Evolutionary conservation across 305 asterid species (phyloP), one percentile per base, ranked within the genome.

Genomic region (Fraxinus xanthoxyloides): DNA sequence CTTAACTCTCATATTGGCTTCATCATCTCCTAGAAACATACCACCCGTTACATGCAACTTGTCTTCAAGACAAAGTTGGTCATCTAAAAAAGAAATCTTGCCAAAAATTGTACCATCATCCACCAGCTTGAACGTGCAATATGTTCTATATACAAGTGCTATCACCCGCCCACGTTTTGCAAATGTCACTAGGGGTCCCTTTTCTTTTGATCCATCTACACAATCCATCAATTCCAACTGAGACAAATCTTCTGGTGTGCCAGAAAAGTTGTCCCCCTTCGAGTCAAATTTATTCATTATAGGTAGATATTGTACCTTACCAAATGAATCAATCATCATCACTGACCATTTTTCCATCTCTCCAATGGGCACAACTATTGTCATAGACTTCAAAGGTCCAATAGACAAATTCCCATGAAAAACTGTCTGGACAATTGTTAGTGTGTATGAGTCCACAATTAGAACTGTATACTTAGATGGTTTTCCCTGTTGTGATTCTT

Each of bases 381-480:
- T 84, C 89, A 90, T 92, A 75, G 93, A 94, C 87, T 91, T 92
- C 91, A 94, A 92, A 40, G 95, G 93, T 79, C 98, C 97, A 82
- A 93, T 85, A 69, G 91, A 85, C 73, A 92, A 84, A 87, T 84
- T 88, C 74, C 97, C 99, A 86, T 92, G 97, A 89, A 92, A 90
- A 81, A 96, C 90, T 63, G 98, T 94, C 84, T 91, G 98, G 84
- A 96, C 97, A 81, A 92, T 89, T 56, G 90, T 86, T 82, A 96
- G 98, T 17, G 95, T 89, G 87, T 81, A 91, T 0, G 97, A 88
- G 87, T 96, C 99, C 59, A 94, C 88, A 21, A 96, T 89, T 59
- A 92, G 81, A 79, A 94, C 90, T 38, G 96, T 85, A 90, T 91
- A 90, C 86, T 87, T 94, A 59, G 87, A 85, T 65, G 90, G 89